Evolutionary conservation across 495 filamentous ascomycete species (phyloP).

Genomic region (Tuber aestivum): DNA sequence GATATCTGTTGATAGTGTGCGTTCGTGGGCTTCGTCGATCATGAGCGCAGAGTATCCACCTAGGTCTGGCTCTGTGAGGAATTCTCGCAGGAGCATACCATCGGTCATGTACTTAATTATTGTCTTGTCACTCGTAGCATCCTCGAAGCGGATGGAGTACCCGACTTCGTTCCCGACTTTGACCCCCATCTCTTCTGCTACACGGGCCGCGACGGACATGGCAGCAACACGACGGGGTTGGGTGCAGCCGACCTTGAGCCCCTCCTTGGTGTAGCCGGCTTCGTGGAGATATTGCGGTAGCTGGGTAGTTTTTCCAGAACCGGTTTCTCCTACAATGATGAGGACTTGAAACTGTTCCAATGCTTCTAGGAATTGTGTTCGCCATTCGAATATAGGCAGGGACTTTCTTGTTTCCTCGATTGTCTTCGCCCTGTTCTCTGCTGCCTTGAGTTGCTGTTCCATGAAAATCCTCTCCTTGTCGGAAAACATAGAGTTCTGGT

Average conservation of each 20-base stretch:
- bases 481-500: slow-evolving; percentile 37
- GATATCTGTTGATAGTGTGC: slow-evolving; percentile 87
- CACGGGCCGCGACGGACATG: slow-evolving; percentile 90
- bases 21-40: slow-evolving; percentile 97
- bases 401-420: slow-evolving; percentile 91
- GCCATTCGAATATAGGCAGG: slow-evolving; percentile 81
- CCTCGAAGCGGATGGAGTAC: slow-evolving; percentile 93
- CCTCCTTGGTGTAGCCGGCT: slow-evolving; percentile 79
- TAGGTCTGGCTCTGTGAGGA: slow-evolving; percentile 82
- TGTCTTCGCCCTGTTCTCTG: slow-evolving; percentile 73
- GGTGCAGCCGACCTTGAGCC: slow-evolving; percentile 65
- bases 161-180: slow-evolving; percentile 89
- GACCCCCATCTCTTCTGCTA: slow-evolving; percentile 89
- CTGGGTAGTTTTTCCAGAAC: slow-evolving; percentile 85
- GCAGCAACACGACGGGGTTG: slow-evolving; percentile 95
- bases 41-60: slow-evolving; percentile 82
- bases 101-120: slow-evolving; percentile 97
- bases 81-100: slow-evolving; percentile 88
- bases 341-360: slow-evolving; percentile 70
- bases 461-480: slow-evolving; percentile 72
- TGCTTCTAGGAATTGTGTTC: slow-evolving; percentile 64
- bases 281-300: slow-evolving; percentile 84
- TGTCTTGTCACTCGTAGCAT: slow-evolving; percentile 87
- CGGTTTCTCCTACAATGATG: slow-evolving; percentile 83
- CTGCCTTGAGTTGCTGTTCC: slow-evolving; percentile 72